These are phyloP conservation scores for Rhexocercosporidium sp. DNA, from an alignment of 2,329 filamentous ascomycete species.

Conservation along the genomic window DNA sequence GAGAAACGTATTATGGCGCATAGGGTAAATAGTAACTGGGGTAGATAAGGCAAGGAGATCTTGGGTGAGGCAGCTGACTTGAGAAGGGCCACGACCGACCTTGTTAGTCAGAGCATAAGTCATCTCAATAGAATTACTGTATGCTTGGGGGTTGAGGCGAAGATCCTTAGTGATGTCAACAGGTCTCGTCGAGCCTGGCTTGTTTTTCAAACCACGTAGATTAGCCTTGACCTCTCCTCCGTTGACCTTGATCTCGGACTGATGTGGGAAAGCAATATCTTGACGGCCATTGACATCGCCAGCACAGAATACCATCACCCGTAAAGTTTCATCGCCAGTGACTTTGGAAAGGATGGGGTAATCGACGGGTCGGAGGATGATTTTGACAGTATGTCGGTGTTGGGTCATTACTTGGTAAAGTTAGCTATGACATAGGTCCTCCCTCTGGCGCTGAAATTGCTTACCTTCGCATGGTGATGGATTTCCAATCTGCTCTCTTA, in stretches of 20 bases:
- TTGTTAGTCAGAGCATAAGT: constrained; percentile 93
- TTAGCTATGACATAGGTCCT: constrained; percentile 1
- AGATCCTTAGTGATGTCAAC: constrained; percentile 86
- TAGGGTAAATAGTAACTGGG: constrained; percentile 19
- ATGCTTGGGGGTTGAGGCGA: constrained; percentile 64
- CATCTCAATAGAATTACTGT: constrained; percentile 79
- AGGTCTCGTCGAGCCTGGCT: constrained; percentile 90
- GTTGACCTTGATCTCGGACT: constrained; percentile 92
- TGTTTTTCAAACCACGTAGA: constrained; percentile 92
- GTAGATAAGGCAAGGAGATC: constrained; percentile 23
- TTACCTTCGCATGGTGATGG: constrained; percentile 75
- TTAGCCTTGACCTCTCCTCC: constrained; percentile 90
- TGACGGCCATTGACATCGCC: constrained; percentile 65
- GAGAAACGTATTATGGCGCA: constrained; percentile 24
- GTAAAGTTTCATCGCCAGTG: constrained; percentile 46
- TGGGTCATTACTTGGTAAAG: constrained; percentile 39
- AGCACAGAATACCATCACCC: constrained; percentile 85
- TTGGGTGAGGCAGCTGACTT: constrained; percentile 34
- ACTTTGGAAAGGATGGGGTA: constrained; percentile 43
- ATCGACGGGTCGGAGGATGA: constrained; percentile 62
- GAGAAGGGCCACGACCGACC: constrained; percentile 54
- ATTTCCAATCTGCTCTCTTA: constrained; percentile 67
- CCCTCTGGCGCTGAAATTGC: constrained; percentile 36
- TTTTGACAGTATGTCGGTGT: constrained; percentile 53
- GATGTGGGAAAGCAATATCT: constrained; percentile 88